phyloP scores from a whole-genome alignment of 2,329 filamentous ascomycete species.

The Colletotrichum sp. region DNA sequence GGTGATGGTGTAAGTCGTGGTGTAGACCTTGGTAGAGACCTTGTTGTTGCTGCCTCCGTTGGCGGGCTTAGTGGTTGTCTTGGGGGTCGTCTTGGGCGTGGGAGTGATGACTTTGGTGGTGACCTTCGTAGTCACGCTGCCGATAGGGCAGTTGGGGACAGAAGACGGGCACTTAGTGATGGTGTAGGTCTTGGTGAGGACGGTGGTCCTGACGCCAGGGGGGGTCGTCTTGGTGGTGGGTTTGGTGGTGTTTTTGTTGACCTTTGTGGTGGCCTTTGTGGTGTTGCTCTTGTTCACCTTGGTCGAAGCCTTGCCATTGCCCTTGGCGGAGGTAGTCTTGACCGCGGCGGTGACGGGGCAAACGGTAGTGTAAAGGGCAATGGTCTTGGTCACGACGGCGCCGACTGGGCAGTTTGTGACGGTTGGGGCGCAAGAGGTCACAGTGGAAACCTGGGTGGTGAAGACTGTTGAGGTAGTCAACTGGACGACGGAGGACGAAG shows the following conservation, averaged over 20 bases:
- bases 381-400: slow-evolving; percentile 39
- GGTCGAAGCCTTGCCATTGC: background rate
- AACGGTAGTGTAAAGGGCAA: slow-evolving; percentile 42
- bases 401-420: slow-evolving; percentile 43
- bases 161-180: slow-evolving; percentile 60
- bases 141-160: slow-evolving; percentile 41
- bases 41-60: background rate
- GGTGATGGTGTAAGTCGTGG: slow-evolving; percentile 57
- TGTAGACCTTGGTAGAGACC: slow-evolving; percentile 40
- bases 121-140: slow-evolving; percentile 42
- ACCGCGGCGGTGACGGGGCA: slow-evolving; percentile 39
- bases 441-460: slow-evolving; percentile 51
- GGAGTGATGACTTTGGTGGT: slow-evolving; percentile 28
- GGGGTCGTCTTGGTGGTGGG: background rate
- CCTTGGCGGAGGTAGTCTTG: slow-evolving; percentile 9
- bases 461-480: slow-evolving; percentile 43
- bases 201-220: slow-evolving; percentile 31
- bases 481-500: slow-evolving; percentile 7
- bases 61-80: background rate
- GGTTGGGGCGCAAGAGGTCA: slow-evolving; percentile 58
- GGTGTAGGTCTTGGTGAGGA: slow-evolving; percentile 51
- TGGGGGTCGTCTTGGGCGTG: background rate
- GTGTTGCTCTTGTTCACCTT: background rate
- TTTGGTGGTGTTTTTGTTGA: background rate
- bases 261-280: background rate